Conservation (phyloP, 176 grass and related monocot genomes). For the Oryza coarctata region DNA sequence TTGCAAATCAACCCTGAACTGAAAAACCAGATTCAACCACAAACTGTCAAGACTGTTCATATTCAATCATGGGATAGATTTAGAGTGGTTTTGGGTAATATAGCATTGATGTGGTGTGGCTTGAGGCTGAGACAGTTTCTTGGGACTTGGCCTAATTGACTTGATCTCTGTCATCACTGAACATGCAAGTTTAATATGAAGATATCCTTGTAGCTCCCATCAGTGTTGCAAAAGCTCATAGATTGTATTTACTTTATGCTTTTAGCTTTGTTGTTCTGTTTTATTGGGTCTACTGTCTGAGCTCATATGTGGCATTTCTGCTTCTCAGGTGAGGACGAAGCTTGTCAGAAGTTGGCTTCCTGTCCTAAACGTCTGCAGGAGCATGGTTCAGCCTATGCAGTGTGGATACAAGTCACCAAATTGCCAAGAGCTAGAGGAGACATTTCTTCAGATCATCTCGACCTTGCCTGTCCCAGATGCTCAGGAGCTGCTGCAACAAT, state of each 20-base stretch:
- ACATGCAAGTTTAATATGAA: not conserved
- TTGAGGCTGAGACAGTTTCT: not conserved
- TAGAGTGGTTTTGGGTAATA: not conserved
- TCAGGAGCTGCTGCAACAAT: constrained; percentile 71
- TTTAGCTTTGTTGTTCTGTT: not conserved
- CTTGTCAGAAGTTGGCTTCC: constrained; percentile 82
- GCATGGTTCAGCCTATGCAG: constrained; percentile 53
- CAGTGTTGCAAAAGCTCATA: not conserved
- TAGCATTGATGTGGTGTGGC: not conserved
- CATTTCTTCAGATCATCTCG: constrained; percentile 85
- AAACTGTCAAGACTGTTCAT: not conserved
- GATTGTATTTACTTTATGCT: not conserved
- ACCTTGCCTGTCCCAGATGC: constrained; percentile 62
- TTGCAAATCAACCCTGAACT: not conserved
- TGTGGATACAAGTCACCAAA: constrained; percentile 53
- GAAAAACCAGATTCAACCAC: not conserved
- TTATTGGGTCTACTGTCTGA: not conserved
- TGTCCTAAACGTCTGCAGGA: constrained; percentile 74
- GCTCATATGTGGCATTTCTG: not conserved
- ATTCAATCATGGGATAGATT: not conserved
- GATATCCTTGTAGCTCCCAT: not conserved
- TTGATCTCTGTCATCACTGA: not conserved
- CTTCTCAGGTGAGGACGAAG: constrained; percentile 63
- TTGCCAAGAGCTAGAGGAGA: constrained; percentile 71
- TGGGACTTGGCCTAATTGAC: not conserved